Evolutionary conservation across 768 basidiomycete genomes (phyloP).

Genomic region (Leucosporidium yakuticum): DNA sequence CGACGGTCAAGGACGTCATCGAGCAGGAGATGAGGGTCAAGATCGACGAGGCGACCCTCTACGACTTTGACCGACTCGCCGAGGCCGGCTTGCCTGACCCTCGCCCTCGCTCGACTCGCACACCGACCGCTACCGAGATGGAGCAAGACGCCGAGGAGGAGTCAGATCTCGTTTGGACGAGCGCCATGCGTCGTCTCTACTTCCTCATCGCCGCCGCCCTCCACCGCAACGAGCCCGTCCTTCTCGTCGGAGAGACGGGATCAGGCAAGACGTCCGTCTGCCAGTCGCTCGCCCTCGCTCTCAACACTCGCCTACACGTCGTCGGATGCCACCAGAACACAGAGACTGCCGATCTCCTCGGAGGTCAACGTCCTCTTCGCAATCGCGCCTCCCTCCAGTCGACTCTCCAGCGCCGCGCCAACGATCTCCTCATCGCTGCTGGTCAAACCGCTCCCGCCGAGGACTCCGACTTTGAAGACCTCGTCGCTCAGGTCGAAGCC

Average conservation of each 20-base stretch:
- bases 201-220: slow-evolving; percentile 76
- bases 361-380: slow-evolving; percentile 80
- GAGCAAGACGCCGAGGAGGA: no score
- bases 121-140: not conserved
- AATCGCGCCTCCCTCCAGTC: slow-evolving; percentile 59
- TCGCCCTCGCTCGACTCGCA: no score
- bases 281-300: slow-evolving; percentile 71
- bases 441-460: not conserved
- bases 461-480: slow-evolving; percentile 29
- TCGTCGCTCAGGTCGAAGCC: slow-evolving; percentile 25
- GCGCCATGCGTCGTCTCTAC: slow-evolving; percentile 84
- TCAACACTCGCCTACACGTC: slow-evolving; percentile 57
- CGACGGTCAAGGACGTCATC: slow-evolving; percentile 84
- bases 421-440: not conserved
- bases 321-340: slow-evolving; percentile 98
- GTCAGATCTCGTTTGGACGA: slow-evolving; percentile 72
- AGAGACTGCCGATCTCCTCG: slow-evolving; percentile 93
- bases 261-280: slow-evolving; percentile 97
- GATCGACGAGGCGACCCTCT: slow-evolving; percentile 67
- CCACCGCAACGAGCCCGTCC: slow-evolving; percentile 83
- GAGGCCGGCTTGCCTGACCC: slow-evolving; percentile 33
- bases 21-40: slow-evolving; percentile 80
- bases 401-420: slow-evolving; percentile 42
- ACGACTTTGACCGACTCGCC: slow-evolving; percentile 44
- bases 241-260: slow-evolving; percentile 94